phyloP scores from a whole-genome alignment of 768 basidiomycete genomes.

The Rhodotorula toruloides region DNA sequence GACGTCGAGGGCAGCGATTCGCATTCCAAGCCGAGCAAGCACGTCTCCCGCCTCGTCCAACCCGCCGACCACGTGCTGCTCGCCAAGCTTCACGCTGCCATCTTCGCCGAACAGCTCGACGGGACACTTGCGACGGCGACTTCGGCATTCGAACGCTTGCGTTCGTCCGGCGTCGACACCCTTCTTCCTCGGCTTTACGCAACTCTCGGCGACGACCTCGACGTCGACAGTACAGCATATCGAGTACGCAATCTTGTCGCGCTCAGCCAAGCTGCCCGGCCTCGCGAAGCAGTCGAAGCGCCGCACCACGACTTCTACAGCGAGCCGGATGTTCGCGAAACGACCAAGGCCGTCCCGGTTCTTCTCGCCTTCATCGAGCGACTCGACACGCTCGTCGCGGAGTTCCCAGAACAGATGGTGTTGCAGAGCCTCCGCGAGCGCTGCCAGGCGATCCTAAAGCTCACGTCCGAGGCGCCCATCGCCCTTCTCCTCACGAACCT shows the following conservation, averaged over 20 bases:
- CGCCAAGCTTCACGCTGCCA: slow-evolving; percentile 18
- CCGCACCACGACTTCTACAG: slow-evolving; percentile 44
- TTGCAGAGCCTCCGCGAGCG: slow-evolving; percentile 73
- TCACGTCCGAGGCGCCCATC: slow-evolving; percentile 64
- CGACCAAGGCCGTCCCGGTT: slow-evolving; percentile 57
- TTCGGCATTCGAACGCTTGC: slow-evolving; percentile 10
- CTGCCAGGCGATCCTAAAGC: slow-evolving; percentile 60
- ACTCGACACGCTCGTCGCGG: slow-evolving; percentile 58
- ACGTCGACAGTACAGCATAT: slow-evolving; percentile 25
- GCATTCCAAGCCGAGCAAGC: neutral
- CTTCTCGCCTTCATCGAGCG: slow-evolving; percentile 56
- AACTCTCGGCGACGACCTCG: slow-evolving; percentile 28
- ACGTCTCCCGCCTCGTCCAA: slow-evolving; percentile 24
- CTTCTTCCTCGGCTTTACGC: slow-evolving; percentile 29
- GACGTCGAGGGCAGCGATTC: neutral
- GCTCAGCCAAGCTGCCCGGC: slow-evolving; percentile 12
- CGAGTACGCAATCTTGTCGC: slow-evolving; percentile 37
- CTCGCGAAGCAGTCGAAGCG: slow-evolving; percentile 33
- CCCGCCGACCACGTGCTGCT: slow-evolving; percentile 26
- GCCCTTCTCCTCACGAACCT: slow-evolving; percentile 75
- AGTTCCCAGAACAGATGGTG: slow-evolving; percentile 98
- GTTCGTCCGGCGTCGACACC: slow-evolving; percentile 17
- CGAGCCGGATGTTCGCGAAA: slow-evolving; percentile 66
- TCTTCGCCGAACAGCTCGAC: slow-evolving; percentile 10
- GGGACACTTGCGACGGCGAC: neutral